Percentiles rank a stretch among this genome's conserved stretches.
Evolutionary conservation across 805 yeast species (phyloP).

Genomic region (Kregervanrija fluxuum): DNA sequence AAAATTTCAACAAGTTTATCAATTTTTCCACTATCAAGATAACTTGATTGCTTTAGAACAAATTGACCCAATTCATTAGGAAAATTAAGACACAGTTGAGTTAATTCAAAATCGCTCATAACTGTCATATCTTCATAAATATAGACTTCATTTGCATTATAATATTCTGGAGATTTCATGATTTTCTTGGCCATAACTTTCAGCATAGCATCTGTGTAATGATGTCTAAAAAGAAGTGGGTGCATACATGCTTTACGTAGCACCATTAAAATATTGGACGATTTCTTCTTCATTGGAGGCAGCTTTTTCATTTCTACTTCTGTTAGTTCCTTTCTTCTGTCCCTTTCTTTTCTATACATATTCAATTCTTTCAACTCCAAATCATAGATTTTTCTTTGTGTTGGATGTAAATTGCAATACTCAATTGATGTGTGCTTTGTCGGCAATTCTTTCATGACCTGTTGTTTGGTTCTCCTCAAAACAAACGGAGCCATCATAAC

Average conservation of each 20-base stretch:
- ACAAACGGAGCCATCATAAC: constrained; percentile 99
- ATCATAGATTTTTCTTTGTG: constrained; percentile 55
- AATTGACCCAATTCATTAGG: constrained; percentile 54
- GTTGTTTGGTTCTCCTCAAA: constrained; percentile 83
- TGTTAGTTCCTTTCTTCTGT: constrained; percentile 31
- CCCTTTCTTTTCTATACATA: constrained; percentile 35
- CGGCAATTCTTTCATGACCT: constrained; percentile 87
- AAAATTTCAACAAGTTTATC: constrained; percentile 48
- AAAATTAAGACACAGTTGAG: constrained; percentile 64
- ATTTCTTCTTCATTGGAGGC: constrained; percentile 16
- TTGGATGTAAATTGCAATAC: constrained; percentile 53
- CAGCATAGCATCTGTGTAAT: constrained; percentile 50
- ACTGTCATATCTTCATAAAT: constrained; percentile 92
- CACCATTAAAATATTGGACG: constrained; percentile 73
- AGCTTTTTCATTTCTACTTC: constrained; percentile 28
- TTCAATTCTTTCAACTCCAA: constrained; percentile 44
- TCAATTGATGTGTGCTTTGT: constrained; percentile 58
- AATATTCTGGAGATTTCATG: constrained; percentile 73
- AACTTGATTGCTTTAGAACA: constrained; percentile 44
- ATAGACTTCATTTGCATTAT: constrained; percentile 64
- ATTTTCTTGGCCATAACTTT: constrained; percentile 68
- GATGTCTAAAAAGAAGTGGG: constrained; percentile 72
- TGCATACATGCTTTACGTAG: constrained; percentile 90
- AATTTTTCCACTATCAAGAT: constrained; percentile 70
- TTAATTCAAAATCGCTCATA: constrained; percentile 88